Percentiles rank a stretch among this genome's conserved stretches.
Conservation (phyloP, 2,329 filamentous ascomycete species). For the Trichoderma sp. region DNA sequence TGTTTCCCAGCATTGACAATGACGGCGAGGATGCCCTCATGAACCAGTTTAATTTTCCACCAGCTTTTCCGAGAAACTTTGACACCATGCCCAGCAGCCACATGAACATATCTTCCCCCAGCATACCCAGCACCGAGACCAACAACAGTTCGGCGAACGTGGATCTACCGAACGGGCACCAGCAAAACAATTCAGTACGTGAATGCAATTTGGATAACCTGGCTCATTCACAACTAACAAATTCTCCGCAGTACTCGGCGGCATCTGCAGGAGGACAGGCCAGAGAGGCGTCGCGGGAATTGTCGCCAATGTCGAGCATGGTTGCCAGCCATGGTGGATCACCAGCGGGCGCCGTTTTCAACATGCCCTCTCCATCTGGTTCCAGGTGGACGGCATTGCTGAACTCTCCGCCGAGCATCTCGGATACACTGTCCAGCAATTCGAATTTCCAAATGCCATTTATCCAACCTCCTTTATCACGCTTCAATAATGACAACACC, state of each 20-base stretch:
- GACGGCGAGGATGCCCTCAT: constrained; percentile 50
- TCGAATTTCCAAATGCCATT: constrained; percentile 39
- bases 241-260: constrained; percentile 54
- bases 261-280: constrained; percentile 55
- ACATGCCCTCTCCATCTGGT: constrained; percentile 51
- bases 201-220: not conserved
- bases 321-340: constrained; percentile 58
- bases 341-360: constrained; percentile 50
- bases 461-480: not conserved
- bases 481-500: not conserved
- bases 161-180: constrained; percentile 44
- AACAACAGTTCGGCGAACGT: constrained; percentile 39
- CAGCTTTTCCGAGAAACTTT: constrained; percentile 62
- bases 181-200: constrained; percentile 50
- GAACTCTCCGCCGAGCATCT: constrained; percentile 33
- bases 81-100: constrained; percentile 40
- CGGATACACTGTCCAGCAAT: constrained; percentile 35
- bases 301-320: constrained; percentile 58
- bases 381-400: constrained; percentile 44
- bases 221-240: not conserved
- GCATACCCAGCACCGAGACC: constrained; percentile 48
- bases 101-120: constrained; percentile 48
- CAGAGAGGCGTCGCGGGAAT: constrained; percentile 54
- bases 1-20: constrained; percentile 39
- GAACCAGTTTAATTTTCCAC: constrained; percentile 62